Conservation (phyloP, 352 stramenopile species). For the Phytopythium oedochilum region DNA sequence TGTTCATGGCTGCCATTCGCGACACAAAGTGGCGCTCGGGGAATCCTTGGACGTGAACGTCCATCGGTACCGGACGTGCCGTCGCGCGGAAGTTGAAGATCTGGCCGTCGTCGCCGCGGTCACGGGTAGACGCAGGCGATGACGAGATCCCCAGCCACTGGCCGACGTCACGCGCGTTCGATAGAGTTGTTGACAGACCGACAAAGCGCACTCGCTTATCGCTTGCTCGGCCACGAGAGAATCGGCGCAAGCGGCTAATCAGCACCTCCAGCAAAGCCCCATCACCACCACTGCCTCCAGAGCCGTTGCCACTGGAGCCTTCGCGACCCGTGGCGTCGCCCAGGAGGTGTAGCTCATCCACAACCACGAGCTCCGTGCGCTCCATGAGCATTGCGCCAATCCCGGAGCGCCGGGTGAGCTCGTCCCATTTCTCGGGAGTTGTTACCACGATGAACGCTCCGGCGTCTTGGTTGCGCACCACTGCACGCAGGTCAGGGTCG, state of each 20-base stretch:
- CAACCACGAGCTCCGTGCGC: slow-evolving; percentile 88
- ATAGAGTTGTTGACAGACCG: slow-evolving; percentile 94
- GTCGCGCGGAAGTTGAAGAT: slow-evolving; percentile 95
- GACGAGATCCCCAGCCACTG: slow-evolving; percentile 93
- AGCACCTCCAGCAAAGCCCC: slow-evolving; percentile 92
- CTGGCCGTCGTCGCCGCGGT: slow-evolving; percentile 30
- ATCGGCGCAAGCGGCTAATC: slow-evolving; percentile 76
- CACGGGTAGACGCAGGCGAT: slow-evolving; percentile 17
- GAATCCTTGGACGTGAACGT: slow-evolving; percentile 96
- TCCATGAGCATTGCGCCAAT: slow-evolving; percentile 64
- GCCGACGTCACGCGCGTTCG: slow-evolving; percentile 95
- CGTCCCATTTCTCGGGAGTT: slow-evolving; percentile 98
- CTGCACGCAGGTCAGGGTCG: neutral
- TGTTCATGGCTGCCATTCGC: slow-evolving; percentile 99
- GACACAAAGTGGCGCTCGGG: slow-evolving; percentile 96
- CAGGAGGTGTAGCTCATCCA: slow-evolving; percentile 97
- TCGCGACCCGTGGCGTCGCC: slow-evolving; percentile 4
- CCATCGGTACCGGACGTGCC: slow-evolving; percentile 96
- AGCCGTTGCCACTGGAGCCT: slow-evolving; percentile 88
- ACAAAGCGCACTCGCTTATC: slow-evolving; percentile 84
- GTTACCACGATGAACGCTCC: slow-evolving; percentile 94
- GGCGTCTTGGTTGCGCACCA: slow-evolving; percentile 66
- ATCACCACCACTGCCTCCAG: slow-evolving; percentile 95
- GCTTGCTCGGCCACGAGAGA: slow-evolving; percentile 77
- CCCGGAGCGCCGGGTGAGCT: slow-evolving; percentile 91